Conservation (phyloP, 495 filamentous ascomycete species). For the Aspergillus taichungensis region DNA sequence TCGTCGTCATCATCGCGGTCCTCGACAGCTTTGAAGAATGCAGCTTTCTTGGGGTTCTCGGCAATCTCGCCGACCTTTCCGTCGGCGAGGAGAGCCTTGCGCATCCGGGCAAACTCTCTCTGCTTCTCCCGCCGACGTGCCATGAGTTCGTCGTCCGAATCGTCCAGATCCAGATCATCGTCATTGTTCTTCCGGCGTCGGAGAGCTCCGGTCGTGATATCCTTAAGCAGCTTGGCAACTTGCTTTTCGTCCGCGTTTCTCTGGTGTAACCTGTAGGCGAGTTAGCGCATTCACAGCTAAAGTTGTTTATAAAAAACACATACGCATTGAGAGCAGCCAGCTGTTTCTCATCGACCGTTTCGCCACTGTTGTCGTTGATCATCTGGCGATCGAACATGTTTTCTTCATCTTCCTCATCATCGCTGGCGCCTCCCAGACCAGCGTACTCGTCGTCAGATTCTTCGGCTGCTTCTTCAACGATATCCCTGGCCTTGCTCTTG, state of each 20-base stretch:
- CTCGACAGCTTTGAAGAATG: conserved; percentile 84
- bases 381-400: conserved; percentile 62
- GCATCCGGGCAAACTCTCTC: conserved; percentile 83
- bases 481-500: conserved; percentile 77
- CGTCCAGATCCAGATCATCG: conserved; percentile 70
- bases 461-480: conserved; percentile 88
- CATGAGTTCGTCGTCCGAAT: conserved; percentile 76
- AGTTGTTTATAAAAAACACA: conserved; percentile 24
- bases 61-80: conserved; percentile 86
- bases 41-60: conserved; percentile 78
- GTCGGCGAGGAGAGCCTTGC: conserved; percentile 79
- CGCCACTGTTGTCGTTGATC: conserved; percentile 84
- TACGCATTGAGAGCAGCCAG: conserved; percentile 85
- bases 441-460: conserved; percentile 99
- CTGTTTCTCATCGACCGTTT: conserved; percentile 65
- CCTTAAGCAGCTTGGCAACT: conserved; percentile 81
- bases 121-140: conserved; percentile 74
- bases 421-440: conserved; percentile 81
- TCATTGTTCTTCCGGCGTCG: conserved; percentile 67
- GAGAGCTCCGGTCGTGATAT: conserved; percentile 79
- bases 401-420: conserved; percentile 73
- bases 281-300: conserved; percentile 10
- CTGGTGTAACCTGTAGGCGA: conserved; percentile 25
- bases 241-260: conserved; percentile 57
- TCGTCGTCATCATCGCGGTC: conserved; percentile 72